phyloP scores from a whole-genome alignment of 73 alveolate species.

The Paraurostyla sp. region DNA sequence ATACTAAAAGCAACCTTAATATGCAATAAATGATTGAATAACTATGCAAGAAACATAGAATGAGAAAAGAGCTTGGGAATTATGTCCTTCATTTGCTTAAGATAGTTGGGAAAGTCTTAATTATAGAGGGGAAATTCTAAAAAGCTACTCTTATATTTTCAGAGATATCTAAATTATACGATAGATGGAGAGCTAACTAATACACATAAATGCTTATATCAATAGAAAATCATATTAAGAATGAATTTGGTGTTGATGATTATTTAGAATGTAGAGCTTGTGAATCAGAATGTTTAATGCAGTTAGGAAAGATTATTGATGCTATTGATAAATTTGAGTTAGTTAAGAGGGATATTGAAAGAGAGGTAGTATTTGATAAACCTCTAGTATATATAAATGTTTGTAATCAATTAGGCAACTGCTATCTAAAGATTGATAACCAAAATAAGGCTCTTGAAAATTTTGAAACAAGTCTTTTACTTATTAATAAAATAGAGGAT shows the following conservation, averaged over 20 bases:
- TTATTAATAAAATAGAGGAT: slow-evolving; percentile 20
- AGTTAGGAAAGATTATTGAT: slow-evolving; percentile 32
- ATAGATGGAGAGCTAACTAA: slow-evolving; percentile 38
- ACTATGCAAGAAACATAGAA: slow-evolving; percentile 5
- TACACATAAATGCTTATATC: not conserved
- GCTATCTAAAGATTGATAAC: slow-evolving; percentile 49
- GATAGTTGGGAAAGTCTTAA: not conserved
- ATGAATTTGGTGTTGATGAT: slow-evolving; percentile 48
- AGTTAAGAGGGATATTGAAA: slow-evolving; percentile 13
- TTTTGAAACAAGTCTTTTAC: slow-evolving; percentile 25
- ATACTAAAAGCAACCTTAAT: slow-evolving; percentile 2
- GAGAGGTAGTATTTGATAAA: slow-evolving; percentile 32
- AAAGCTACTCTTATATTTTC: not conserved
- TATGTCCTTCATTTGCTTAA: slow-evolving; percentile 5
- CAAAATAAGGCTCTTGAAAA: slow-evolving; percentile 40
- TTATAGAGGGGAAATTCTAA: not conserved
- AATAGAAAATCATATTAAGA: not conserved
- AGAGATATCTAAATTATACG: slow-evolving; percentile 10
- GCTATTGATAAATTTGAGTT: slow-evolving; percentile 51
- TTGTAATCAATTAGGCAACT: slow-evolving; percentile 49
- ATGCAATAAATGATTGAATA: not conserved
- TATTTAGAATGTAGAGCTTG: slow-evolving; percentile 8
- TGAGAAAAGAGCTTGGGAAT: slow-evolving; percentile 26
- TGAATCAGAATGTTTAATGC: slow-evolving; percentile 47
- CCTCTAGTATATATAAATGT: slow-evolving; percentile 39